Evolutionary conservation across 148 eudicot genomes (phyloP).

Genomic region (Chenopodium suecicum): DNA sequence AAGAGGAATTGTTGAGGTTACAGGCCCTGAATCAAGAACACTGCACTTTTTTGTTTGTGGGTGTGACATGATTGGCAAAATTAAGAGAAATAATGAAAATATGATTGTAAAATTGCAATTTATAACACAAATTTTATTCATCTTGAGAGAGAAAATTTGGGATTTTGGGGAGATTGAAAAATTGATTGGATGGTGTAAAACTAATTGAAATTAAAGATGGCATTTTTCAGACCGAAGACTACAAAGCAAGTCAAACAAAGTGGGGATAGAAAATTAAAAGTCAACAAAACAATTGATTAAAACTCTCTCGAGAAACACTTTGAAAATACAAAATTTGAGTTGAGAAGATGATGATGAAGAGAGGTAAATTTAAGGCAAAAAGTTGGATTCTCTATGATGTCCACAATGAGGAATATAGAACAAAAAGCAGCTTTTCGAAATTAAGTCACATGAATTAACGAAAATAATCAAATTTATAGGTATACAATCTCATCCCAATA

Average conservation of each 20-base stretch:
- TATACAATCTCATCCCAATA: no score
- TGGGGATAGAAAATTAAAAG: background rate
- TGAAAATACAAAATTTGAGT: background rate
- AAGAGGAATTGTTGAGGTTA: slow-evolving; percentile 49
- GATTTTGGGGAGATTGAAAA: background rate
- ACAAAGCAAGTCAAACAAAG: slow-evolving; percentile 15
- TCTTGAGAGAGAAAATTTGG: background rate
- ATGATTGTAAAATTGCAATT: background rate
- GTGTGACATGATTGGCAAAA: slow-evolving; percentile 29
- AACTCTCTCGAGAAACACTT: no score
- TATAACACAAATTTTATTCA: slow-evolving; percentile 14
- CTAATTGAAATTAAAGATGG: background rate
- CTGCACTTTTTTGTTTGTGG: slow-evolving; percentile 18
- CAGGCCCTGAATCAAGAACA: slow-evolving; percentile 34
- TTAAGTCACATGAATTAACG: no score
- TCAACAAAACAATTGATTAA: background rate
- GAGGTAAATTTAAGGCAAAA: background rate
- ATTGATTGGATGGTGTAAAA: background rate
- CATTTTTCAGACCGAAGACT: slow-evolving; percentile 12
- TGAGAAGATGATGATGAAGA: background rate
- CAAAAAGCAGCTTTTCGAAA: no score
- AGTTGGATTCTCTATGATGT: background rate
- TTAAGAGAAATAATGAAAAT: background rate
- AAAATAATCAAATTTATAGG: no score
- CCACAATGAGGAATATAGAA: no score